A percentile compares a stretch with the other conserved stretches of the same genome.
phyloP scores from a whole-genome alignment of 768 basidiomycete species.

The Favolaschia claudopus region DNA sequence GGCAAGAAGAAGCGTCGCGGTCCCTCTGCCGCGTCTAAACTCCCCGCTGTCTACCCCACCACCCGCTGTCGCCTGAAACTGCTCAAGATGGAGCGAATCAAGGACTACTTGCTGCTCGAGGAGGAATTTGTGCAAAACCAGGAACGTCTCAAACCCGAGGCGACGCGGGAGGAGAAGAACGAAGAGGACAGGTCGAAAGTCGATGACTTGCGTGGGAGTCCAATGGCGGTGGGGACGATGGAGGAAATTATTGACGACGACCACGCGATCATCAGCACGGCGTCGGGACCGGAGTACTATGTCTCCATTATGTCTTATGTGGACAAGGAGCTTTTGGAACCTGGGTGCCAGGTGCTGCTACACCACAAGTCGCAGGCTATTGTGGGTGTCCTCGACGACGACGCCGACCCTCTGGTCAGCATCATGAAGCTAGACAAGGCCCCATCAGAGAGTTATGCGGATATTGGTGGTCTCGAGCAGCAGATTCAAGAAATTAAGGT shows the following conservation, averaged over 20 bases:
- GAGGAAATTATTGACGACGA: conserved; percentile 99
- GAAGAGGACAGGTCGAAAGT: conserved; percentile 94
- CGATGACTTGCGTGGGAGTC: conserved; percentile 92
- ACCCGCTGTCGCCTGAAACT: conserved; percentile 95
- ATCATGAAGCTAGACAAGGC: conserved; percentile 99
- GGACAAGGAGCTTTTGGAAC: conserved; percentile 97
- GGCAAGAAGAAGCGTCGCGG: conserved; percentile 97
- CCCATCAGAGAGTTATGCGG: conserved; percentile 97
- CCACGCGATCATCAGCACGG: conserved; percentile 97
- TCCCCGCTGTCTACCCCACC: conserved; percentile 92
- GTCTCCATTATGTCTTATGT: conserved; percentile 98
- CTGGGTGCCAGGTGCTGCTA: conserved; percentile 91
- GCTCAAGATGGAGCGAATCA: conserved; percentile 96
- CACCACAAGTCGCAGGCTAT: conserved; percentile 97
- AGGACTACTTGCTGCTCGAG: conserved; percentile 95
- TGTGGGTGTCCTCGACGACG: conserved; percentile 95
- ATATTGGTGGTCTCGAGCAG: conserved; percentile 94
- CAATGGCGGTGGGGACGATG: conserved; percentile 98
- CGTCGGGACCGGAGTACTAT: conserved; percentile 95
- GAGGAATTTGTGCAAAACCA: conserved; percentile 95
- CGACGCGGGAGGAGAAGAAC: conserved; percentile 91
- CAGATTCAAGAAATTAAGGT: conserved; percentile 99
- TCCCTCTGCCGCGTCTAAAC: conserved; percentile 89
- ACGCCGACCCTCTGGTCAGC: conserved; percentile 93
- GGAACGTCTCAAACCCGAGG: conserved; percentile 87